Base-by-base conservation (phyloP, 2,329 filamentous ascomycete genomes). In the Hypoxylon rubiginosum region DNA sequence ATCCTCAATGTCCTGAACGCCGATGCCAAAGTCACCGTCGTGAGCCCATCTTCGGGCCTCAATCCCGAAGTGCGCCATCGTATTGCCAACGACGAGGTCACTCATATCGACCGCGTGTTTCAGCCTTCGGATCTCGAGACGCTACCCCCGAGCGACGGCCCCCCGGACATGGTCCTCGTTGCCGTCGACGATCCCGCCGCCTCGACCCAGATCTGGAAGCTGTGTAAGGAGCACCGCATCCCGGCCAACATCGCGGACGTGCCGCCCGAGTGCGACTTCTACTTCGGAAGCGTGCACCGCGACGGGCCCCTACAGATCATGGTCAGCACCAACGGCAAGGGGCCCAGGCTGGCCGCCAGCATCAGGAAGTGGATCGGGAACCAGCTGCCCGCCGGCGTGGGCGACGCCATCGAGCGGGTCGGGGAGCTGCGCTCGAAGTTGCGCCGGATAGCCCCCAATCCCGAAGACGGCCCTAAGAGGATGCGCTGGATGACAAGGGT, bases 321-420 rank as follows among this genome's bases (percentile, higher is more conserved):
- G 96, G 95, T 99, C 73, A 97, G 92, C 82, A 99, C 96, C 36
- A 99, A 98, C 78, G 96, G 96, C 56, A 97, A 97, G 77, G 96
- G 96, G 0, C 96, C 96, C 0, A 90, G 95, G 76, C 82, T 99
- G 69, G 96, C 96, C 9, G 95, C 93, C 71, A 90, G 94, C 51
- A 92, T 99, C 54, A 85, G 95, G 58, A 87, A 91, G 76, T 89
- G 92, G 76, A 97, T 99, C 70, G 94, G 93, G 17, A 85, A 83
- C 19, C 85, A 84, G 52, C 81, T 99, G 61, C 96, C 96, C 1
- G 81, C 83, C 17, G 93, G 96, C 70, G 91, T 92, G 30, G 96
- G 96, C 8, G 89, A 90, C 52, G 96, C 96, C 6, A 94, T 99
- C 65, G 87, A 92, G 78, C 91, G 91, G 69, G 92, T 98, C 30